These are phyloP conservation scores for Diaporthe citrichinensis DNA, from an alignment of 2,329 filamentous ascomycete genomes.

Conservation along the genomic window DNA sequence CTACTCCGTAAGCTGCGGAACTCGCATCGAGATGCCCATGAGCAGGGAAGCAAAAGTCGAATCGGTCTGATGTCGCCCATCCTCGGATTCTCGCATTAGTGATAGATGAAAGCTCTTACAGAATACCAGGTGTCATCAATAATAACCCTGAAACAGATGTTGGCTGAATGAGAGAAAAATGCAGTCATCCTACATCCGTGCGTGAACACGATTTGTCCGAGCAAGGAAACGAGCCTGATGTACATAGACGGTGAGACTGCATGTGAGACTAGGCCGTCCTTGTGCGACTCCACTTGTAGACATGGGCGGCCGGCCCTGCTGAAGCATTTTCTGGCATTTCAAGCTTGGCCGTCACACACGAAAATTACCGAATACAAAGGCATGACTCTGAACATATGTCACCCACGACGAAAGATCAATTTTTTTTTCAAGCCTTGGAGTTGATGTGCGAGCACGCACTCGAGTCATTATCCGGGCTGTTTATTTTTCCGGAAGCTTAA, in stretches of 20 bases:
- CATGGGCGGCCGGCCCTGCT: background rate
- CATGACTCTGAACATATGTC: background rate
- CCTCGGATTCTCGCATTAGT: background rate
- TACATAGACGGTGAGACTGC: slow-evolving; percentile 9
- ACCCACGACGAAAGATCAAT: background rate
- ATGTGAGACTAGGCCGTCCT: background rate
- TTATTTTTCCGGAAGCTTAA: too few species aligned
- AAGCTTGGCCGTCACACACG: background rate
- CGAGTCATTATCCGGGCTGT: too few species aligned
- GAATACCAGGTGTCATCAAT: background rate
- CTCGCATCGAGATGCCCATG: background rate
- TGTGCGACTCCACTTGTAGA: slow-evolving; percentile 7
- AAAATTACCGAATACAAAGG: background rate
- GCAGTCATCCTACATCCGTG: background rate
- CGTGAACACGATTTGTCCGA: background rate
- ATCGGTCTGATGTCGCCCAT: background rate
- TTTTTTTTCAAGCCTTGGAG: too few species aligned
- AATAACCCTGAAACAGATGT: background rate
- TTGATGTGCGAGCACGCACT: too few species aligned
- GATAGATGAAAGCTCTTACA: background rate
- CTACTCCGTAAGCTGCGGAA: too few species aligned
- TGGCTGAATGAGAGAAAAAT: background rate
- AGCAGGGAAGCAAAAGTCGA: background rate
- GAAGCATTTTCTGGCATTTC: background rate
- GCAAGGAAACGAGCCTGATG: background rate